Evolutionary conservation across 805 yeast genomes (phyloP), one percentile per base, ranked within the genome.

Genomic region (Spathaspora hagerdaliae): DNA sequence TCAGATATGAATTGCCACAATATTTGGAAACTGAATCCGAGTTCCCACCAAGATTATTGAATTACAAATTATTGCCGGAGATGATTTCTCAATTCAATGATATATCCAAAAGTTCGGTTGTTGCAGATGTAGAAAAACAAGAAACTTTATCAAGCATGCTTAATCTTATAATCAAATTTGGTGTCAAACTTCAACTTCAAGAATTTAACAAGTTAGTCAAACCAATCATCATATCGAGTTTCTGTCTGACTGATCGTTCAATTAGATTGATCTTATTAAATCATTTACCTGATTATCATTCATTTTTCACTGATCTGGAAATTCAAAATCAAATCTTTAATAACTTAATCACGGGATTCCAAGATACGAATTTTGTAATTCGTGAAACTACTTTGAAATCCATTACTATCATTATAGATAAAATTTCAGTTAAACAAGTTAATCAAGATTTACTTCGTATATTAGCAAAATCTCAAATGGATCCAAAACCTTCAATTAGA

Each of bases 401-500:
- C 2, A 67, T 79, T 14, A 77, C 82, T 2, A 68, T 81, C 3
- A 66, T 91, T 27, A 79, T 83, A 1, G 79, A 81, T 15, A 81
- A 80, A 54, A 74, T 92, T 1, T 77, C 87, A 0, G 87, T 82
- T 34, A 77, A 96, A 45, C 96, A 87, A 60, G 70, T 91, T 41
- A 92, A 92, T 61, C 90, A 90, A 56, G 98, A 94, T 41, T 67
- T 92, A 19, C 67, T 92, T 44, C 77, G 95, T 52, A 75, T 80
- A 44, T 69, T 92, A 44, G 98, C 98, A 0, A 87, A 83, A 54
- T 75, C 89, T 8, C 96, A 88, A 59, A 78, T 74, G 61, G 96
- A 89, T 59, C 81, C 80, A 5, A 80, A 79, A 41, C 83, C 92
- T 1, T 85, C 85, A 9, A 83, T 89, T 29, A 67, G 96, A 53